These are phyloP conservation scores for Saccharomycopsis amapae DNA, from an alignment of 805 yeast species.

Conservation along the genomic window DNA sequence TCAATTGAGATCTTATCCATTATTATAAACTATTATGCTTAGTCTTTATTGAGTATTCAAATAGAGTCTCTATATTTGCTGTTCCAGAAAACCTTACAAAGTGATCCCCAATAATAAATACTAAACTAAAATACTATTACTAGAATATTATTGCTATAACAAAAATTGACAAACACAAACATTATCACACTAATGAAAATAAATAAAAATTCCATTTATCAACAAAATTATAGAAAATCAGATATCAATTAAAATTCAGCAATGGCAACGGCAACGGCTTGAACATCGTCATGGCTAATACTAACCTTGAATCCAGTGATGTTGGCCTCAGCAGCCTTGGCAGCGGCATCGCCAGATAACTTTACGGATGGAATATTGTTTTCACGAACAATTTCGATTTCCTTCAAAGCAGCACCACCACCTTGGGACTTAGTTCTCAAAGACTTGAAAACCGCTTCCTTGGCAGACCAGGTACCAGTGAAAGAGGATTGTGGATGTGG, in stretches of 20 bases:
- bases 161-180: no score
- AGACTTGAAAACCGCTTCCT: slow-evolving; percentile 97
- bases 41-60: background rate
- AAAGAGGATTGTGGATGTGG: slow-evolving; percentile 81
- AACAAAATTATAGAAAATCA: no score
- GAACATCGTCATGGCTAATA: slow-evolving; percentile 94
- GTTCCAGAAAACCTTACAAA: no score
- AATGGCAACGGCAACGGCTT: slow-evolving; percentile 95
- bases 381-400: slow-evolving; percentile 78
- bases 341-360: slow-evolving; percentile 68
- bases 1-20: slow-evolving; percentile 25
- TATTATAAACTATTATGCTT: slow-evolving; percentile 1
- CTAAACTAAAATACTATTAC: no score
- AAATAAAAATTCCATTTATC: no score
- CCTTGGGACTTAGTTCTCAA: slow-evolving; percentile 85
- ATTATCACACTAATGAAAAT: no score
- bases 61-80: no score
- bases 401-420: slow-evolving; percentile 89
- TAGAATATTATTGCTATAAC: no score
- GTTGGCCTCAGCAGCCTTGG: slow-evolving; percentile 66
- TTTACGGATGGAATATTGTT: slow-evolving; percentile 76
- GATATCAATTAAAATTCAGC: slow-evolving; percentile 25
- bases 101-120: no score
- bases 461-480: slow-evolving; percentile 99
- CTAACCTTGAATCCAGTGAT: slow-evolving; percentile 72